Evolutionary conservation across 257 asterid species (phyloP).

Genomic region (Nicotiana tomentosiformis): DNA sequence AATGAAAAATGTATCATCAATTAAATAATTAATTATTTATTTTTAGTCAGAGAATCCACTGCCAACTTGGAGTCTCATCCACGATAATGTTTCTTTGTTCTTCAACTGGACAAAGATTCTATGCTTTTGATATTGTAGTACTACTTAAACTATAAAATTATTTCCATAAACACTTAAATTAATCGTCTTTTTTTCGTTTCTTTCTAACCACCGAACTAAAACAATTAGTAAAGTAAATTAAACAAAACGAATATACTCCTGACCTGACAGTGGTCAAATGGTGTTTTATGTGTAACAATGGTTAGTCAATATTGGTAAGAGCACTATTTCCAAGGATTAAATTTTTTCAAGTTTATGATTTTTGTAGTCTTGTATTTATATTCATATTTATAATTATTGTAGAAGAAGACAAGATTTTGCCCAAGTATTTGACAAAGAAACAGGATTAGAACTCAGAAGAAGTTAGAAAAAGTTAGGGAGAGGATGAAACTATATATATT

Average conservation of each 20-base stretch:
- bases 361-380: not conserved
- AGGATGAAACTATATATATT: not conserved
- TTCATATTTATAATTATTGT: not conserved
- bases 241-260: not conserved
- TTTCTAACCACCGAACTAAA: not conserved
- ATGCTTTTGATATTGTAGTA: not conserved
- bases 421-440: slow-evolving; percentile 25
- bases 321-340: not conserved
- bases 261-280: not conserved
- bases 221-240: not conserved
- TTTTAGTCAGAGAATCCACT: slow-evolving; percentile 24
- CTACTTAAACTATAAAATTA: not conserved
- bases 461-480: not conserved
- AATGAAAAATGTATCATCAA: not conserved
- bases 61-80: slow-evolving; percentile 24
- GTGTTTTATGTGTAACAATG: not conserved
- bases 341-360: not conserved
- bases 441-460: slow-evolving; percentile 20
- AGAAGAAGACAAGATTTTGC: slow-evolving; percentile 9
- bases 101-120: slow-evolving; percentile 33
- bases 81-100: slow-evolving; percentile 14
- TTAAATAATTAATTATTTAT: not conserved
- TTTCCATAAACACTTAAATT: not conserved
- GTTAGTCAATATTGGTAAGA: not conserved
- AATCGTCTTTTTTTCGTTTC: not conserved